Conservation (phyloP, 208 protist species). For the Acanthamoeba royreba region DNA sequence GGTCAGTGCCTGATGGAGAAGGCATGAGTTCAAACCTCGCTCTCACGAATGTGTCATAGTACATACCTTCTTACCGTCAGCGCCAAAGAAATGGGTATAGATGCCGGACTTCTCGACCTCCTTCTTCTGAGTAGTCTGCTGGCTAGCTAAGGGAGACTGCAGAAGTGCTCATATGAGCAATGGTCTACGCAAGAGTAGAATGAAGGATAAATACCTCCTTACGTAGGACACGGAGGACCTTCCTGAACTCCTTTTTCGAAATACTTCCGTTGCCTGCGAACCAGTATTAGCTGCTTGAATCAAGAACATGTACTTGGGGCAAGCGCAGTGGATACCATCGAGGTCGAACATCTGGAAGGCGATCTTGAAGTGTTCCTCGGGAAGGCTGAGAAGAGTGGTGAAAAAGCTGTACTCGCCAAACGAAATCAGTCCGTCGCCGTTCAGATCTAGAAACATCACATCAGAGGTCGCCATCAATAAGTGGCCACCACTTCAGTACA, state of each 20-base stretch:
- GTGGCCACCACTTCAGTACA: neutral
- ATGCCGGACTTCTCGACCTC: neutral
- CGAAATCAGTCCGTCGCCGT: neutral
- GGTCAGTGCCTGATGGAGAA: too few relatives aligned
- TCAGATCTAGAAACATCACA: neutral
- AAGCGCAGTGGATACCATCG: neutral
- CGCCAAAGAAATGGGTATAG: neutral
- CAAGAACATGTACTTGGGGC: neutral
- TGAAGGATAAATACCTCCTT: neutral
- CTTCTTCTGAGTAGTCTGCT: neutral
- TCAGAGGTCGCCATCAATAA: neutral
- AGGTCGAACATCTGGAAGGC: conserved; percentile 53
- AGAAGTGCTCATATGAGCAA: neutral
- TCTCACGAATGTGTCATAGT: neutral
- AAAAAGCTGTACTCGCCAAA: conserved; percentile 48
- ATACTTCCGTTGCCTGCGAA: neutral
- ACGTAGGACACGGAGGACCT: neutral
- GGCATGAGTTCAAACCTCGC: neutral
- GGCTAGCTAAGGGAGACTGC: neutral
- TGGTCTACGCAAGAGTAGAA: neutral
- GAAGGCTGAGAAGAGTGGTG: neutral
- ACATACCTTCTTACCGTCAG: neutral
- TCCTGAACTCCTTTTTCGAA: neutral
- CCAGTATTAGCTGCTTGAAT: neutral
- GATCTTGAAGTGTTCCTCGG: conserved; percentile 42